Percentiles rank a stretch among this genome's conserved stretches.
phyloP scores from a whole-genome alignment of 495 filamentous ascomycete genomes.

The Hypoxylon fuscum region DNA sequence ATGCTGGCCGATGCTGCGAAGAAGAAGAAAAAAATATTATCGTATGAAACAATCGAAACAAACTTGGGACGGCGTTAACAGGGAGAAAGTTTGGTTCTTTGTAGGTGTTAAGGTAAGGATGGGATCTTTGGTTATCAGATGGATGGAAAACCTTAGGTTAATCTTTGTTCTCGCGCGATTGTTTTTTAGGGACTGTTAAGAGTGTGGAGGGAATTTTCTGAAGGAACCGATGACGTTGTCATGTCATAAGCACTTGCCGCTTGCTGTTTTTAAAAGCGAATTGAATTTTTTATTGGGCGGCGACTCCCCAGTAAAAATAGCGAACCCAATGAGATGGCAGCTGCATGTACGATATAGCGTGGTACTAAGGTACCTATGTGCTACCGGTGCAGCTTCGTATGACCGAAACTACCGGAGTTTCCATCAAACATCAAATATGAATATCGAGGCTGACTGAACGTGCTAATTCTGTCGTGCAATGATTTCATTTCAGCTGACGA shows the following conservation, averaged over 20 bases:
- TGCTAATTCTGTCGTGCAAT: not conserved
- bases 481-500: not conserved
- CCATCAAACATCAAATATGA: too few species aligned
- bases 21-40: too few species aligned
- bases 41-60: not conserved
- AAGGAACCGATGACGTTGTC: conserved; percentile 27
- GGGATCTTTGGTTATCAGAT: conserved; percentile 23
- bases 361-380: not conserved
- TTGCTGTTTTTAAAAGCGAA: conserved; percentile 9
- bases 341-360: conserved; percentile 5
- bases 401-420: conserved; percentile 21
- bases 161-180: conserved; percentile 9
- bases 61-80: not conserved
- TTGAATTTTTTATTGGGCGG: conserved; percentile 21
- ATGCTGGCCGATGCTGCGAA: not conserved
- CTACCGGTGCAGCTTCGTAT: conserved; percentile 2
- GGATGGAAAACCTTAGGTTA: not conserved
- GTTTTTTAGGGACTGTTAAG: not conserved
- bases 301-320: not conserved
- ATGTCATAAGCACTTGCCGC: conserved; percentile 22
- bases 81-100: not conserved
- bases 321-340: conserved; percentile 7
- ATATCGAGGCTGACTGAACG: conserved; percentile 9
- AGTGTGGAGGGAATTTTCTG: conserved; percentile 9
- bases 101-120: not conserved